phyloP scores from a whole-genome alignment of 2,329 filamentous ascomycete species.

The Ceratocystis cubensis region DNA sequence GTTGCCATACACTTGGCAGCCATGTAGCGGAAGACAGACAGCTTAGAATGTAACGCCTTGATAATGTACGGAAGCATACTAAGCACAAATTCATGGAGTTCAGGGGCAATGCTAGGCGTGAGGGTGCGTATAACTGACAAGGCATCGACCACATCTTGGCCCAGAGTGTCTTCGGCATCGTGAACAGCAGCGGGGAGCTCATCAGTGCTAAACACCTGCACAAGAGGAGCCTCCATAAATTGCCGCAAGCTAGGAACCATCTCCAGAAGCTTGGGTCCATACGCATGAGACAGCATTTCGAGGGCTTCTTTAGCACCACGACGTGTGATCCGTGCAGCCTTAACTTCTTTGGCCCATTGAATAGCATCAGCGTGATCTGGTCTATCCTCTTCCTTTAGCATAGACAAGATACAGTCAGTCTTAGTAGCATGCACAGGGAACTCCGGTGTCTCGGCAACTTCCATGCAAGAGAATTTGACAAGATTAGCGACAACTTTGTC shows the following conservation, averaged over 20 bases:
- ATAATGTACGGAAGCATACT: slow-evolving; percentile 73
- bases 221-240: slow-evolving; percentile 72
- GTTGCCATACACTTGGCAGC: slow-evolving; percentile 96
- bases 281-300: slow-evolving; percentile 70
- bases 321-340: slow-evolving; percentile 75
- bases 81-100: slow-evolving; percentile 68
- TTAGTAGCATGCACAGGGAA: slow-evolving; percentile 73
- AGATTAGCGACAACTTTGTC: slow-evolving; percentile 94
- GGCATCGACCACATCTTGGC: slow-evolving; percentile 87
- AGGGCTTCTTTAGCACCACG: slow-evolving; percentile 89
- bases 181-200: slow-evolving; percentile 60
- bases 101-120: slow-evolving; percentile 71
- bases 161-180: slow-evolving; percentile 61
- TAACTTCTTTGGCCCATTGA: slow-evolving; percentile 80
- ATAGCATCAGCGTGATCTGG: slow-evolving; percentile 84
- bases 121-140: slow-evolving; percentile 86
- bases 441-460: slow-evolving; percentile 93
- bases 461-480: slow-evolving; percentile 94
- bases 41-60: slow-evolving; percentile 71
- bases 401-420: slow-evolving; percentile 71
- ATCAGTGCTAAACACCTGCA: slow-evolving; percentile 53
- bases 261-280: slow-evolving; percentile 65
- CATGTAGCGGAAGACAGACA: slow-evolving; percentile 91
- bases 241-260: slow-evolving; percentile 69
- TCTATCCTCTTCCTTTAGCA: slow-evolving; percentile 94